A percentile compares a stretch with the other conserved stretches of the same genome.
Evolutionary conservation across 1,139 yeast species (phyloP).

Genomic region (Yamadazyma pseudoaaseri): DNA sequence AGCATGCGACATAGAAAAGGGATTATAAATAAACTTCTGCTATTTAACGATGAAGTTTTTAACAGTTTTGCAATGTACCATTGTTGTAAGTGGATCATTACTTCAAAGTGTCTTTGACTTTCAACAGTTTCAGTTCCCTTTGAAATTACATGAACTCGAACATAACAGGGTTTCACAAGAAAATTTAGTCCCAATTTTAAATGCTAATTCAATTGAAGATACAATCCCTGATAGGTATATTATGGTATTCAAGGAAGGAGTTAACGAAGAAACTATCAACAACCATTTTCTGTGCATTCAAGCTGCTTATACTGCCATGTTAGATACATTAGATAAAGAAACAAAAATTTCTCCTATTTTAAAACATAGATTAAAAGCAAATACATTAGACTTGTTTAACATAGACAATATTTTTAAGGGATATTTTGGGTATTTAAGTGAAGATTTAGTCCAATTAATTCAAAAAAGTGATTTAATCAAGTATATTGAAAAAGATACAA

Average conservation of each 20-base stretch:
- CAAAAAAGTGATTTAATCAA: constrained; percentile 73
- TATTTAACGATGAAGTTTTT: constrained; percentile 10
- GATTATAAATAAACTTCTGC: too few relatives aligned
- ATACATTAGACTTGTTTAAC: constrained; percentile 41
- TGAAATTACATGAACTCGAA: constrained; percentile 7
- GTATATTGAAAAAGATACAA: constrained; percentile 77
- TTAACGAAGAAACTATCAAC: constrained; percentile 47
- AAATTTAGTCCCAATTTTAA: constrained; percentile 40
- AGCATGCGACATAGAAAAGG: too few relatives aligned
- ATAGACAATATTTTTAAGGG: constrained; percentile 58
- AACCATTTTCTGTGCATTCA: constrained; percentile 69
- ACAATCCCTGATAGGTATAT: constrained; percentile 75
- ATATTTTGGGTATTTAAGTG: constrained; percentile 74
- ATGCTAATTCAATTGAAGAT: constrained; percentile 41
- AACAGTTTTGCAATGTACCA: constrained; percentile 4
- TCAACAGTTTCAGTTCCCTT: constrained; percentile 8
- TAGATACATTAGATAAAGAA: constrained; percentile 25
- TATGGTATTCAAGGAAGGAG: constrained; percentile 64
- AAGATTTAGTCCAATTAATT: constrained; percentile 66
- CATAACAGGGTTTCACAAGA: constrained; percentile 6
- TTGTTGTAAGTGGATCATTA: constrained; percentile 5
- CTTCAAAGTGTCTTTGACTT: constrained; percentile 10
- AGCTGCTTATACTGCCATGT: constrained; percentile 32
- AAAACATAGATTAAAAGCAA: constrained; percentile 11
- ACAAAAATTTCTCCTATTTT: constrained; percentile 12